Evolutionary conservation across 768 basidiomycete genomes (phyloP).

Genomic region (Suillus subaureus): DNA sequence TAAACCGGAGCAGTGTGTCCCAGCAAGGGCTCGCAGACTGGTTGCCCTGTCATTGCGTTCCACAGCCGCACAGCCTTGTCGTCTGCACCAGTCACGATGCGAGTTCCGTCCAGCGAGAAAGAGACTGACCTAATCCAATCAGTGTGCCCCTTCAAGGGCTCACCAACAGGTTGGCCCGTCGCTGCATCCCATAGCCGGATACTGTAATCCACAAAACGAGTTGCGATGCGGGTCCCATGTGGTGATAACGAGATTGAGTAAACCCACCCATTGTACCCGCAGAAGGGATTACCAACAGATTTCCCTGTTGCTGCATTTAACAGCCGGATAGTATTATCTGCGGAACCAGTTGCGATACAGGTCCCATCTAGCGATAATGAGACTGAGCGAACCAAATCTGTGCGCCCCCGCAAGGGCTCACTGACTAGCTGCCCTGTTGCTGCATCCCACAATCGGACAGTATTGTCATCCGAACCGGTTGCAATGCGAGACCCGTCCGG

Average conservation of each 20-base stretch:
- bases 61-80: constrained; percentile 8
- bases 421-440: background rate
- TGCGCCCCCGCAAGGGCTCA: background rate
- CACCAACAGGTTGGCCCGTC: background rate
- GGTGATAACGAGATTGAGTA: background rate
- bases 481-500: background rate
- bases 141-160: background rate
- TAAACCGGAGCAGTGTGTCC: constrained; percentile 2
- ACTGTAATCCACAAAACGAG: background rate
- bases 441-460: background rate
- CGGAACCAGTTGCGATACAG: background rate
- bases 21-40: background rate
- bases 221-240: background rate
- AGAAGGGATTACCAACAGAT: background rate
- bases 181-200: background rate
- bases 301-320: background rate
- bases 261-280: background rate
- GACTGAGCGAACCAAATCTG: background rate
- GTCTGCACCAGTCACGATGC: constrained; percentile 3
- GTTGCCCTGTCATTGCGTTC: constrained; percentile 10
- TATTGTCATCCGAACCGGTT: background rate
- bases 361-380: background rate
- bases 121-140: constrained; percentile 1
- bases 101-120: constrained; percentile 13
- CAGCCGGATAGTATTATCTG: background rate